Base-by-base conservation (phyloP, 495 filamentous ascomycete genomes). In the Podospora didyma region DNA sequence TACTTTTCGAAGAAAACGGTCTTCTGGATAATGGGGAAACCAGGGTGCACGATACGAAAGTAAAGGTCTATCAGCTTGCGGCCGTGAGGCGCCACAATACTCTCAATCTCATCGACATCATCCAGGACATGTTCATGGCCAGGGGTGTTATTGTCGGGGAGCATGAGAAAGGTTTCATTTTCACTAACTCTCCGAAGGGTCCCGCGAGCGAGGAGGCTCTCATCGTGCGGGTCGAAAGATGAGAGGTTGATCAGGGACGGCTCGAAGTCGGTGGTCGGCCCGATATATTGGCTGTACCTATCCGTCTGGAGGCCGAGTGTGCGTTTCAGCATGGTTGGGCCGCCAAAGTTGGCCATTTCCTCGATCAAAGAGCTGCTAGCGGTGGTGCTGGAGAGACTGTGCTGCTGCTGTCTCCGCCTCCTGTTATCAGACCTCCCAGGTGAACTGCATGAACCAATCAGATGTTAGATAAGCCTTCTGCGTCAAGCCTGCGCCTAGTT, bases 21-120 rank as follows among this genome's bases (percentile, higher is more conserved):
- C 74, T 96, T 92, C 63, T 96, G 86, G 49, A 96, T 75, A 56
- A 98, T 90, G 31, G 93, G 93, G 62, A 96, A 95, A 56, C 82
- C 90, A 1, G 91, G 92, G 69, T 97, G 94, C 46, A 97, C 86
- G 51, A 89, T 79, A 51, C 85, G 81, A 63, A 96, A 96, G 77
- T 92, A 98, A 50, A 95, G 79, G 56, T 93, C 88, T 49, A 97
- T 84, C 67, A 96, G 66, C 11, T 84, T 84, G 54, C 85, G 82
- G 42, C 91, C 91, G 70, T 96, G 84, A 6, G 90, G 89, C 28
- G 87, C 82, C 48, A 97, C 88, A 62, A 94, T 75, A 56, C 81
- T 82, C 70, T 97, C 90, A 63, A 97, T 86, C 62, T 84, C 84
- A 63, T 91, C 87, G 52, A 88, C 74, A 56, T 92, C 85, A 48